phyloP scores from a whole-genome alignment of 108 stramenopile genomes.

The Parietichytrium sp. region DNA sequence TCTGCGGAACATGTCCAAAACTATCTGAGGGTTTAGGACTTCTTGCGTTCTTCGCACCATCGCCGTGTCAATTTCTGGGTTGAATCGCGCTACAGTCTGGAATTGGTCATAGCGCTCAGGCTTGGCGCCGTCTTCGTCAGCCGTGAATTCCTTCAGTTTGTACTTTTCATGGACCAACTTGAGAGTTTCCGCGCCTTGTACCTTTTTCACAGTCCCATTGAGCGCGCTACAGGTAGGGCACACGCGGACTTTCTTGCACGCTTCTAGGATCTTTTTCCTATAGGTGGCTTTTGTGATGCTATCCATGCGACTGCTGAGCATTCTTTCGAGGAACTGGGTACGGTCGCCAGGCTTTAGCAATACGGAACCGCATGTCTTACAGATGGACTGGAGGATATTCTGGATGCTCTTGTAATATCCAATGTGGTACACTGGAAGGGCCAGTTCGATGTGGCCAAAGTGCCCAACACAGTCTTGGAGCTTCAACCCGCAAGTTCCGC shows the following conservation, averaged over 20 bases:
- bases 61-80: constrained; percentile 12
- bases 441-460: constrained; percentile 88
- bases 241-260: constrained; percentile 78
- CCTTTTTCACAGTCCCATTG: constrained; percentile 93
- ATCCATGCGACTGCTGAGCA: constrained; percentile 79
- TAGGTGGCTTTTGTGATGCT: constrained; percentile 68
- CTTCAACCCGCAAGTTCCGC: constrained; percentile 86
- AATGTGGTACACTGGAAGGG: constrained; percentile 95
- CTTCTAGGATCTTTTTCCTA: constrained; percentile 82
- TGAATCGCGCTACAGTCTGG: background rate
- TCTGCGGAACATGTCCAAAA: constrained; percentile 76
- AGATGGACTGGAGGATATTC: constrained; percentile 85
- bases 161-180: constrained; percentile 86
- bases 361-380: constrained; percentile 91
- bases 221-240: constrained; percentile 83
- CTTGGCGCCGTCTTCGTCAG: background rate
- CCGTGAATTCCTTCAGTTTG: background rate
- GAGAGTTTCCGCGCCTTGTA: constrained; percentile 82
- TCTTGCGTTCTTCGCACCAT: background rate
- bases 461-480: constrained; percentile 89
- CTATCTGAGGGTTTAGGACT: constrained; percentile 55
- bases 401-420: constrained; percentile 93
- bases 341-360: constrained; percentile 58
- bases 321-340: constrained; percentile 58
- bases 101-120: background rate